phyloP scores from a whole-genome alignment of 1,284 basidiomycete species.

The Moesziomyces parantarcticus region DNA sequence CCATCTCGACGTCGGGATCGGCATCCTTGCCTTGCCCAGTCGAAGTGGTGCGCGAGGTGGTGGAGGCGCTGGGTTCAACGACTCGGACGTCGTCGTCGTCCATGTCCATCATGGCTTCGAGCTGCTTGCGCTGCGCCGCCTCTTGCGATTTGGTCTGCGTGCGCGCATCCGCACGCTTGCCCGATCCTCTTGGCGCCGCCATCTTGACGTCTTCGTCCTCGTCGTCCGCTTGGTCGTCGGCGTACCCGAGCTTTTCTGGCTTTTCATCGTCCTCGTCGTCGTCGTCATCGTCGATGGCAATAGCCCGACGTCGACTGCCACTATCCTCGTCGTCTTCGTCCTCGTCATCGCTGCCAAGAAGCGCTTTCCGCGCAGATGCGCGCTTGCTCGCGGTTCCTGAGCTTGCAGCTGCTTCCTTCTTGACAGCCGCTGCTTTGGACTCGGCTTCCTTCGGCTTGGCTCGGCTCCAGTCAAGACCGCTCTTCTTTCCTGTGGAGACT shows the following conservation, averaged over 20 bases:
- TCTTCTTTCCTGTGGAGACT: conserved; percentile 13
- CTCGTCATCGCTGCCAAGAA: conserved; percentile 49
- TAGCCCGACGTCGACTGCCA: conserved; percentile 9
- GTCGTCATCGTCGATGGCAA: conserved; percentile 22
- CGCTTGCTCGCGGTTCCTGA: conserved; percentile 11
- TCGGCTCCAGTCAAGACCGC: conserved; percentile 41
- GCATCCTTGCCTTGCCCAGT: conserved; percentile 33
- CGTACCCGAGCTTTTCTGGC: conserved; percentile 45
- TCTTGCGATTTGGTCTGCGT: conserved; percentile 29
- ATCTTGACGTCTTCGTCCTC: conserved; percentile 22
- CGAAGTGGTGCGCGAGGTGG: not conserved
- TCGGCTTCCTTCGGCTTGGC: conserved; percentile 37
- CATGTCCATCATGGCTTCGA: conserved; percentile 50
- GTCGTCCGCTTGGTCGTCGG: conserved; percentile 40
- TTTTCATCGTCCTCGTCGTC: conserved; percentile 37
- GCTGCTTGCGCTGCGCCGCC: conserved; percentile 36
- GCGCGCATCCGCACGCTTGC: conserved; percentile 38
- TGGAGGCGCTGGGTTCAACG: conserved; percentile 23
- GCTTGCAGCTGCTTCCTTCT: conserved; percentile 13
- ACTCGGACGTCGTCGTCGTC: conserved; percentile 27
- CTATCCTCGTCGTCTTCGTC: conserved; percentile 37
- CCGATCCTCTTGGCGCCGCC: conserved; percentile 26
- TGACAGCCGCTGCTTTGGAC: conserved; percentile 15
- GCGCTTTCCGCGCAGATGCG: conserved; percentile 17
- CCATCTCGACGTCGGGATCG: conserved; percentile 36